phyloP scores from a whole-genome alignment of 129 eudicot genomes.

The Centaurea solstitialis region DNA sequence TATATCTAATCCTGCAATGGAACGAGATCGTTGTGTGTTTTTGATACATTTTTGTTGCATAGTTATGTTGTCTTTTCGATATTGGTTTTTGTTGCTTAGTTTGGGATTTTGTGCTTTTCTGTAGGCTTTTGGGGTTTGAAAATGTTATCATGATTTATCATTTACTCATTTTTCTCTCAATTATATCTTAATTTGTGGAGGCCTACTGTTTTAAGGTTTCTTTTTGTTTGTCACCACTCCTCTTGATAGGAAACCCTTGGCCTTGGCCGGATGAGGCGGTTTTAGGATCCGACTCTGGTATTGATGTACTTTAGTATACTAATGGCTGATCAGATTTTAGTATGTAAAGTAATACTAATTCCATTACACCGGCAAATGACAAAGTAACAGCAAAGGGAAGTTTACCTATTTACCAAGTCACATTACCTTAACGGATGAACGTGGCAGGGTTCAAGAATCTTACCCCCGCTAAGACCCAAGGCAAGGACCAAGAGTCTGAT shows the following conservation, averaged over 20 bases:
- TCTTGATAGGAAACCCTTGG: background rate
- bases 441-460: too few relatives aligned
- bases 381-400: background rate
- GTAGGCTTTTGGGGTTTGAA: background rate
- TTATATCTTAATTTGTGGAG: background rate
- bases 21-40: background rate
- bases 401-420: too few relatives aligned
- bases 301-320: background rate
- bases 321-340: background rate
- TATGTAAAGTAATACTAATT: background rate
- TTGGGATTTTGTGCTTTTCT: background rate
- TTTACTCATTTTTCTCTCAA: background rate
- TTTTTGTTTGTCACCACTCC: background rate
- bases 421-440: too few relatives aligned
- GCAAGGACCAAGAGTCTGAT: too few relatives aligned
- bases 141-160: background rate
- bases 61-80: background rate
- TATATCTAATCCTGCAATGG: background rate
- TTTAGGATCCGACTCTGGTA: background rate
- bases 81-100: background rate
- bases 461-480: too few relatives aligned
- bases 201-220: background rate
- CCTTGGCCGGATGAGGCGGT: background rate
- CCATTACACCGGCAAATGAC: background rate
- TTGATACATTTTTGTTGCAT: background rate